Conservation (phyloP, 345 rosid genomes). For the Boechera retrofracta region DNA sequence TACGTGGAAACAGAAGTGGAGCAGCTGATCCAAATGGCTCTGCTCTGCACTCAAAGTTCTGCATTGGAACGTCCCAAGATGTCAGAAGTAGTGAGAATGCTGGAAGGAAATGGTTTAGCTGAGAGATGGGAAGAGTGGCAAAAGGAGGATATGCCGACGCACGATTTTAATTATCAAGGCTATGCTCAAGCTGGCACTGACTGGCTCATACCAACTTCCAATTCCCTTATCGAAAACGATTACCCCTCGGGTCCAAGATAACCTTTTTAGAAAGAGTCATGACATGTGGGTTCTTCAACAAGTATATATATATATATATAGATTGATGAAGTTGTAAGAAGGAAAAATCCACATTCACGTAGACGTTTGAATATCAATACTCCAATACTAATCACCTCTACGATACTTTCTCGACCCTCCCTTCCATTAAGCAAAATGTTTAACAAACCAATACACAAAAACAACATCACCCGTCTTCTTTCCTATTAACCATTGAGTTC, state of each 20-base stretch:
- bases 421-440: not conserved
- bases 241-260: constrained; percentile 90
- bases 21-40: constrained; percentile 84
- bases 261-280: constrained; percentile 12
- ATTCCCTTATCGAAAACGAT: constrained; percentile 66
- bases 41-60: constrained; percentile 78
- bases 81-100: constrained; percentile 94
- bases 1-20: constrained; percentile 73
- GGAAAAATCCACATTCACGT: not conserved
- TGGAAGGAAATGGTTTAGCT: constrained; percentile 91
- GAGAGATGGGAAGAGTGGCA: constrained; percentile 98
- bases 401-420: not conserved
- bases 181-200: constrained; percentile 46
- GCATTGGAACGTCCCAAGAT: constrained; percentile 88
- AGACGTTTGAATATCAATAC: not conserved
- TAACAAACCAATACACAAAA: not conserved
- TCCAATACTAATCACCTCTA: not conserved
- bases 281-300: not conserved
- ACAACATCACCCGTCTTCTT: too few relatives aligned
- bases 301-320: not conserved
- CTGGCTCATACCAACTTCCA: constrained; percentile 67
- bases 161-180: constrained; percentile 51
- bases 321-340: not conserved
- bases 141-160: constrained; percentile 68
- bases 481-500: too few relatives aligned